Conservation (phyloP, 2,329 filamentous ascomycete genomes). For the Stagonosporopsis tanaceti region DNA sequence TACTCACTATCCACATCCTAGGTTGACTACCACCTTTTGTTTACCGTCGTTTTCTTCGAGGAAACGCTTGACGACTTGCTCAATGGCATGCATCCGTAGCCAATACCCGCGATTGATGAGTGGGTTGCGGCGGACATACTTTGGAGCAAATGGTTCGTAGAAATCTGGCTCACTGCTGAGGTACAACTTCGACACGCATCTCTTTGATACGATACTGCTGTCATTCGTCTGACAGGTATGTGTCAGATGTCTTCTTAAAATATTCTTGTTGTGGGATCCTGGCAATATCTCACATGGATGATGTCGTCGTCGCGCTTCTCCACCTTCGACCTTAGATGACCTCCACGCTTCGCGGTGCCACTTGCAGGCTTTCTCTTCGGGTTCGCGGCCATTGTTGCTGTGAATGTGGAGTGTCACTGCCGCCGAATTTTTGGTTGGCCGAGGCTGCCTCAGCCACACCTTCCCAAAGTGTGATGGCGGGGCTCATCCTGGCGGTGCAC, state of each 20-base stretch:
- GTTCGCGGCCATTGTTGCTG: conserved; percentile 20
- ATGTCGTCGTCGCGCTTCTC: conserved; percentile 61
- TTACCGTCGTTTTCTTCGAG: conserved; percentile 65
- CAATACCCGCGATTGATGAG: conserved; percentile 91
- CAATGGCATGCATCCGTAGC: conserved; percentile 83
- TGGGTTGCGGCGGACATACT: conserved; percentile 82
- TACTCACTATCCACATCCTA: conserved; percentile 89
- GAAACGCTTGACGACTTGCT: conserved; percentile 77
- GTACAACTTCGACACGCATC: conserved; percentile 91
- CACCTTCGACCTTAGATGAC: conserved; percentile 29
- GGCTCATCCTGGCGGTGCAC: conserved; percentile 33
- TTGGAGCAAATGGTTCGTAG: conserved; percentile 86
- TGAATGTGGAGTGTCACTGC: conserved; percentile 6
- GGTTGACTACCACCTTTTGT: conserved; percentile 78
- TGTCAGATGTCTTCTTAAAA: conserved; percentile 49
- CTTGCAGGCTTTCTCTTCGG: conserved; percentile 25
- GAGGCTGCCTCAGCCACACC: conserved; percentile 20
- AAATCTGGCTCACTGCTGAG: conserved; percentile 79
- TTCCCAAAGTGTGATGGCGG: conserved; percentile 22
- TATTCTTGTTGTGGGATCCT: not conserved
- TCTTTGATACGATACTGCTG: conserved; percentile 90
- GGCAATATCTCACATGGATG: conserved; percentile 59
- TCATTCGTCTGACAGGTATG: conserved; percentile 71
- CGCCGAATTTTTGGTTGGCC: conserved; percentile 21
- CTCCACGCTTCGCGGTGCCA: conserved; percentile 19